Percentiles rank a stretch among this genome's conserved stretches.
phyloP scores from a whole-genome alignment of 129 eudicot species.

The Flaveria ramosissima region DNA sequence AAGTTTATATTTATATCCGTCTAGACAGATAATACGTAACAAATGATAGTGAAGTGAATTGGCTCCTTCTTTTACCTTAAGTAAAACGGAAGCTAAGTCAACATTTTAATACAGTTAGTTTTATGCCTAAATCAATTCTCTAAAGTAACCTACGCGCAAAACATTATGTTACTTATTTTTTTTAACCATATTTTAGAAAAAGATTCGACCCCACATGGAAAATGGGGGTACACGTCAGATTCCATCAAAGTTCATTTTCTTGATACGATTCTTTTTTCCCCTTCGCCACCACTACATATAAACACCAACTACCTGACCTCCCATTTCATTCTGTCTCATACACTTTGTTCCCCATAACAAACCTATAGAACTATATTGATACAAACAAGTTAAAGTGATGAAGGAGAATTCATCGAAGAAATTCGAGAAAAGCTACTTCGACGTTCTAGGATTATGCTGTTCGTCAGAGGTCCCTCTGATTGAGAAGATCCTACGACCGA shows the following conservation, averaged over 20 bases:
- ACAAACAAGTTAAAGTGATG: neutral
- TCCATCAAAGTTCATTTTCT: conserved; percentile 19
- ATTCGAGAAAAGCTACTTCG: conserved; percentile 71
- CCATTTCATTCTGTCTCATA: neutral
- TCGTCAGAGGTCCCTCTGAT: conserved; percentile 72
- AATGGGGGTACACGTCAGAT: conserved; percentile 16
- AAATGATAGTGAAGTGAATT: too few species aligned
- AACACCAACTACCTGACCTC: neutral
- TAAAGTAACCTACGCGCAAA: neutral
- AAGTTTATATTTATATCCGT: too few species aligned
- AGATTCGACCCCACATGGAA: conserved; percentile 19
- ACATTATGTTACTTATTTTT: neutral
- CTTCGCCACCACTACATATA: conserved; percentile 23
- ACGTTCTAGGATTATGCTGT: conserved; percentile 81
- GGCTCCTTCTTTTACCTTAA: too few species aligned
- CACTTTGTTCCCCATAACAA: neutral
- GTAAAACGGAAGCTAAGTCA: too few species aligned
- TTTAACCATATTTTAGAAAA: neutral
- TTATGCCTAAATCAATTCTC: neutral
- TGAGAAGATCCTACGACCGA: conserved; percentile 55
- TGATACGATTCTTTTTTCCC: conserved; percentile 15
- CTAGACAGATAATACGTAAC: too few species aligned
- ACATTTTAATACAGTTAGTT: too few species aligned
- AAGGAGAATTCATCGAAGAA: conserved; percentile 30
- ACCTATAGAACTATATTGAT: too few species aligned